Conservation (phyloP, 129 eudicot genomes). For the Escallonia rubra region DNA sequence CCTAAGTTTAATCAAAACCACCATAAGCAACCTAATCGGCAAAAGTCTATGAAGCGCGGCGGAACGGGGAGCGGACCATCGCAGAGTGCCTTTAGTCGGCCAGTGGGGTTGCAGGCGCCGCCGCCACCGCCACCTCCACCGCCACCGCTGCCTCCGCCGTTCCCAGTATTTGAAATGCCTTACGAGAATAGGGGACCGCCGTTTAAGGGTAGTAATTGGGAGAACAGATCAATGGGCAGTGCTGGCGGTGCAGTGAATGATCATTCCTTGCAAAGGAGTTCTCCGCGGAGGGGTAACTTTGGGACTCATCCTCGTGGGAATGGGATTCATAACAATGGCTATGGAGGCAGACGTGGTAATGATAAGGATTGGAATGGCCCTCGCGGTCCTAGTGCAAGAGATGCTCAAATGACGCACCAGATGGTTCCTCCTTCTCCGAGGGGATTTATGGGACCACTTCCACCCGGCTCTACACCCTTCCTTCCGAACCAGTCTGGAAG, state of each 20-base stretch:
- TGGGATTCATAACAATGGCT: slow-evolving; percentile 46
- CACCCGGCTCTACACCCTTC: slow-evolving; percentile 52
- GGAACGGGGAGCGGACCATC: slow-evolving; percentile 32
- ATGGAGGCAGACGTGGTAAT: slow-evolving; percentile 54
- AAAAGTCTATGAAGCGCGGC: slow-evolving; percentile 33
- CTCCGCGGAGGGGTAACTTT: slow-evolving; percentile 45
- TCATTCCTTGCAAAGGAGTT: slow-evolving; percentile 35
- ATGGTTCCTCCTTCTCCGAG: slow-evolving; percentile 50
- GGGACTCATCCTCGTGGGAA: slow-evolving; percentile 61
- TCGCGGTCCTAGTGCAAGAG: slow-evolving; percentile 31
- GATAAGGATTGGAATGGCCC: slow-evolving; percentile 41
- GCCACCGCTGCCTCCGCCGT: slow-evolving; percentile 45
- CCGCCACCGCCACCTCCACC: slow-evolving; percentile 34
- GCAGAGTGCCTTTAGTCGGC: slow-evolving; percentile 23
- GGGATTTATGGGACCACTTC: slow-evolving; percentile 44
- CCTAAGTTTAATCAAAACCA: slow-evolving; percentile 33
- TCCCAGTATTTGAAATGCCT: slow-evolving; percentile 41
- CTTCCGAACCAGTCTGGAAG: slow-evolving; percentile 35
- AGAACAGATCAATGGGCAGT: slow-evolving; percentile 34
- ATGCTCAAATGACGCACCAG: slow-evolving; percentile 38
- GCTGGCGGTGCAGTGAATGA: slow-evolving; percentile 34
- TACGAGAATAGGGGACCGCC: slow-evolving; percentile 38
- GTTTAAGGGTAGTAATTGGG: slow-evolving; percentile 31
- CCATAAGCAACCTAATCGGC: slow-evolving; percentile 29
- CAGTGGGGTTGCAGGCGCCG: slow-evolving; percentile 22